These are phyloP conservation scores for Boletus subcaerulescens DNA, from an alignment of 768 basidiomycete genomes.

Conservation along the genomic window DNA sequence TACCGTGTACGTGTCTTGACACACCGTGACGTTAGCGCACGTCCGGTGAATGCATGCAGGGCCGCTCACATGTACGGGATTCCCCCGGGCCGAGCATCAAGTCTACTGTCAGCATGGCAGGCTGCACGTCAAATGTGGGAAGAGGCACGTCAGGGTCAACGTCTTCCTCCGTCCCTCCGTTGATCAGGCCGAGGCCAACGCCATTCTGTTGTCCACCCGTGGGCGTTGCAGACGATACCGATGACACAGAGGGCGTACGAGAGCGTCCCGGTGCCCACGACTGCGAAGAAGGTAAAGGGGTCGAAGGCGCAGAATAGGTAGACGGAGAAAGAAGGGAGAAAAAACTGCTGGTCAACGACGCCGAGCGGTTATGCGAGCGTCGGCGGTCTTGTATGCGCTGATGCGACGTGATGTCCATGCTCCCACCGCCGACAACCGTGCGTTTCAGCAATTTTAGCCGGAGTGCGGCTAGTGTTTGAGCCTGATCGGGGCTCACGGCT, in stretches of 20 bases:
- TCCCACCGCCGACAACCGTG: slow-evolving; percentile 55
- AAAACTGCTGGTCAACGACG: slow-evolving; percentile 52
- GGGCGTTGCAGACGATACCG: slow-evolving; percentile 20
- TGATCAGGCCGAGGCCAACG: slow-evolving; percentile 33
- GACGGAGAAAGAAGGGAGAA: slow-evolving; percentile 46
- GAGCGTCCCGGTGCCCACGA: slow-evolving; percentile 21
- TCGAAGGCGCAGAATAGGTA: slow-evolving; percentile 25
- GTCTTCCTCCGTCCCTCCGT: slow-evolving; percentile 37
- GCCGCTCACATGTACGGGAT: slow-evolving; percentile 64
- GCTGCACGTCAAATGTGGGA: slow-evolving; percentile 83
- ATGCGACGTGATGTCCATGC: slow-evolving; percentile 69
- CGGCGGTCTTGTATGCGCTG: slow-evolving; percentile 22
- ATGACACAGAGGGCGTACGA: slow-evolving; percentile 25
- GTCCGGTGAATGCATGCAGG: not conserved
- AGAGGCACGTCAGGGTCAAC: slow-evolving; percentile 64
- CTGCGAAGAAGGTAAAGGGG: slow-evolving; percentile 22
- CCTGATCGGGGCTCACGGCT: slow-evolving; percentile 43
- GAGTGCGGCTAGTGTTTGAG: slow-evolving; percentile 42
- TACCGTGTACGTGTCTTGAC: slow-evolving; percentile 75
- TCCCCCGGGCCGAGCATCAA: slow-evolving; percentile 79
- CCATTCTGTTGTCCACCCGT: slow-evolving; percentile 14
- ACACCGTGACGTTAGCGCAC: not conserved
- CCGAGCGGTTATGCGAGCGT: slow-evolving; percentile 46
- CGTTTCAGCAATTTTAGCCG: slow-evolving; percentile 49
- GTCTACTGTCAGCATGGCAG: slow-evolving; percentile 89